Conservation (phyloP, 768 basidiomycete genomes). For the Suillus occidentalis region DNA sequence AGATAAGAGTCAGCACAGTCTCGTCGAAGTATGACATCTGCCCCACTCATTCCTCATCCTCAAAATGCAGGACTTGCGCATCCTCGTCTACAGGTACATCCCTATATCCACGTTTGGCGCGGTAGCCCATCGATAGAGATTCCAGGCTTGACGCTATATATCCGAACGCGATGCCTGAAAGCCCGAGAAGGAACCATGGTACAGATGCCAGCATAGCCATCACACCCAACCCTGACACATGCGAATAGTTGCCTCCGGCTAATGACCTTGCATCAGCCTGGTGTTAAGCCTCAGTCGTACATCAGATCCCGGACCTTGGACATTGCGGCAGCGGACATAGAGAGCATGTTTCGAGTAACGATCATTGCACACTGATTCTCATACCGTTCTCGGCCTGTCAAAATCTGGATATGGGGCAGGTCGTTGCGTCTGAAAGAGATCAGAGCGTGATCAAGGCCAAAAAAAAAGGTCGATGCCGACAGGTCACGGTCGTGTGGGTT, state of each 20-base stretch:
- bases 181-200: conserved; percentile 86
- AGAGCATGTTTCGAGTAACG: no score
- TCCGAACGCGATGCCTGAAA: conserved; percentile 73
- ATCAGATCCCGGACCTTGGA: no score
- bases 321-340: no score
- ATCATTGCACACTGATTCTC: no score
- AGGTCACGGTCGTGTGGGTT: no score
- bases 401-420: no score
- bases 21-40: background rate
- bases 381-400: no score
- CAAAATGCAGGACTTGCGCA: conserved; percentile 81
- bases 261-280: no score
- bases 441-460: no score
- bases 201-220: conserved; percentile 81
- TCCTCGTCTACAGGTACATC: conserved; percentile 84
- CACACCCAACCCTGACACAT: conserved; percentile 41
- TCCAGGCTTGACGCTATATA: conserved; percentile 54
- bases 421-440: no score
- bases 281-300: no score
- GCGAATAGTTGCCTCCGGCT: conserved; percentile 49
- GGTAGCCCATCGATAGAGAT: conserved; percentile 36
- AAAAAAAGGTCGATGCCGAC: no score
- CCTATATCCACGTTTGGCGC: conserved; percentile 65
- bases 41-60: conserved; percentile 63
- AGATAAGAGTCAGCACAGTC: background rate